phyloP scores from a whole-genome alignment of 192 early-diverging fungal species.

The Haplosporangium gracile region DNA sequence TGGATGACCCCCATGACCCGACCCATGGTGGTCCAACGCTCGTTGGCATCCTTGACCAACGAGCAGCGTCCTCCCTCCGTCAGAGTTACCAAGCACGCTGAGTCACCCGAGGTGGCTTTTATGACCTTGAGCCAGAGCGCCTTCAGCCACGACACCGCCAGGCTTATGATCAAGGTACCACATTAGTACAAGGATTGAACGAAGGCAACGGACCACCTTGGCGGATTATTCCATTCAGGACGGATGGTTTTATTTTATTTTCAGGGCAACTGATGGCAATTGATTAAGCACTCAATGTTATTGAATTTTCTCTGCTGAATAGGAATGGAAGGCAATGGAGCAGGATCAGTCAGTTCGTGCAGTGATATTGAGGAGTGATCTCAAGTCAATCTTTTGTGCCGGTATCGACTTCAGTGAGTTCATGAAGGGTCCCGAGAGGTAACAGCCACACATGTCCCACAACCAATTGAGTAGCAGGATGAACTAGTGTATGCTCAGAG shows the following conservation, averaged over 20 bases:
- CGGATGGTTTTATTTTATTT: no score
- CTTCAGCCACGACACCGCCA: constrained; percentile 45
- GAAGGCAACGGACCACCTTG: no score
- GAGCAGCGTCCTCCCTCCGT: constrained; percentile 12
- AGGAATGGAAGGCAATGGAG: constrained; percentile 56
- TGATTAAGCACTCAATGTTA: not conserved
- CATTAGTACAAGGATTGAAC: not conserved
- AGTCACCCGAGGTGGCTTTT: constrained; percentile 36
- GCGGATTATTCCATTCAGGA: not conserved
- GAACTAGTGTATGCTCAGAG: no score
- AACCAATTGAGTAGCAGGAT: not conserved
- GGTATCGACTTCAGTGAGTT: constrained; percentile 55
- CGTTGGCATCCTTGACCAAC: constrained; percentile 7
- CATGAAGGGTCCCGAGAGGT: constrained; percentile 53
- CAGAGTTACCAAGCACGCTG: constrained; percentile 26
- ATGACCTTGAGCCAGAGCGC: constrained; percentile 47
- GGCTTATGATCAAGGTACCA: constrained; percentile 28
- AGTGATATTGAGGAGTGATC: constrained; percentile 44
- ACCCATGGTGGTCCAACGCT: constrained; percentile 21
- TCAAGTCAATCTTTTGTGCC: constrained; percentile 54
- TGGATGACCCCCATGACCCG: not conserved
- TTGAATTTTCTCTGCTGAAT: not conserved
- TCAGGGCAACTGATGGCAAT: not conserved
- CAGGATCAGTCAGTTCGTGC: constrained; percentile 43
- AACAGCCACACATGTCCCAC: not conserved